phyloP scores from a whole-genome alignment of 73 alveolate genomes.

The Paramecium tetraurelia region DNA sequence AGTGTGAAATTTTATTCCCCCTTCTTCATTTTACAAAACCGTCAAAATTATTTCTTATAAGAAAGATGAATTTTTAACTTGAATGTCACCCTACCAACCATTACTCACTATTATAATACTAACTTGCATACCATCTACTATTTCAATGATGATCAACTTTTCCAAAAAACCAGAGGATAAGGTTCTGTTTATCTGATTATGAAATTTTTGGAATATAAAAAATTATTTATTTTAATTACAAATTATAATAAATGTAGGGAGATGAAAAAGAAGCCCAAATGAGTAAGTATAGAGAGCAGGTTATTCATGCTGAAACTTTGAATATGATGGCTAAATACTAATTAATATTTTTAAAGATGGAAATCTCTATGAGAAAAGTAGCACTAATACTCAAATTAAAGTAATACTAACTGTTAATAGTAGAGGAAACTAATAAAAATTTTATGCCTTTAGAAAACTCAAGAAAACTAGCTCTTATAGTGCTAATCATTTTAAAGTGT shows the following conservation, averaged over 20 bases:
- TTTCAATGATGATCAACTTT: neutral
- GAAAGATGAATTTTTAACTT: too few species aligned
- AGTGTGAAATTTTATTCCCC: neutral
- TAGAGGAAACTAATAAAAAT: neutral
- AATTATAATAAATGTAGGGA: neutral
- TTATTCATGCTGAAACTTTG: slow-evolving; percentile 68
- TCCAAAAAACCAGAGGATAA: too few species aligned
- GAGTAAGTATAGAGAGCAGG: slow-evolving; percentile 40
- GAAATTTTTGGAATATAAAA: neutral
- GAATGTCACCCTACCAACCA: neutral
- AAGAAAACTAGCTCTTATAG: neutral
- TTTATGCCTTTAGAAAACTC: neutral
- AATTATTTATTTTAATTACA: neutral
- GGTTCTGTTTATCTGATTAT: neutral
- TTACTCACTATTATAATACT: neutral
- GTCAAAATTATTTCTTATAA: neutral
- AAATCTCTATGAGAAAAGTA: slow-evolving; percentile 50
- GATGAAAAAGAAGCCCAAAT: neutral
- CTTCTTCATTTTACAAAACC: neutral
- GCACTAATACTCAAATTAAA: slow-evolving; percentile 20
- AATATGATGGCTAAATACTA: slow-evolving; percentile 75
- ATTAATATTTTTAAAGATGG: slow-evolving; percentile 69
- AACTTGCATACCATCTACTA: too few species aligned
- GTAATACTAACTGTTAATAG: slow-evolving; percentile 8
- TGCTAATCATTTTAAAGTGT: neutral